Percentiles rank a stretch among this genome's conserved stretches.
phyloP scores from a whole-genome alignment of 129 eudicot species.

The Erigeron canadensis region DNA sequence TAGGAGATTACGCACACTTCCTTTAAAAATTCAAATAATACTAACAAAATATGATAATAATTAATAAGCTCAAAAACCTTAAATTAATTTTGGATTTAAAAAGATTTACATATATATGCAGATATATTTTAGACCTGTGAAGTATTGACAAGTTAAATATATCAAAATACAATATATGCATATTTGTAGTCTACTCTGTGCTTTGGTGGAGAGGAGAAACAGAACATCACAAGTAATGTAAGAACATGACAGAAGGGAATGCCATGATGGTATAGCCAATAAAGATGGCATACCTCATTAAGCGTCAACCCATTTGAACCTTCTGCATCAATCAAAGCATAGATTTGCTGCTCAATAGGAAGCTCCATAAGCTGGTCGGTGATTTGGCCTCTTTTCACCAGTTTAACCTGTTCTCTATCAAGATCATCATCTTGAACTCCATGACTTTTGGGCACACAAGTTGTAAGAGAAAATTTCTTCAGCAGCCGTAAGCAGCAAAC shows the following conservation, averaged over 20 bases:
- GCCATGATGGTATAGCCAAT: slow-evolving; percentile 10
- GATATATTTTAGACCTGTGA: background rate
- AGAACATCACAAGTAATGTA: too few relatives aligned
- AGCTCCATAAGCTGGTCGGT: slow-evolving; percentile 85
- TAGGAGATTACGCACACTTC: background rate
- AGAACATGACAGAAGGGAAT: background rate
- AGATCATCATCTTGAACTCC: slow-evolving; percentile 49
- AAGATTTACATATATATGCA: background rate
- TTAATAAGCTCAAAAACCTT: background rate
- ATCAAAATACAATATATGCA: background rate
- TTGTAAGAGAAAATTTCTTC: slow-evolving; percentile 64
- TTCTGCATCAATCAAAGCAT: slow-evolving; percentile 80
- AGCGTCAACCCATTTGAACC: slow-evolving; percentile 81
- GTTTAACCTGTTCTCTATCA: slow-evolving; percentile 43
- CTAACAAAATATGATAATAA: background rate
- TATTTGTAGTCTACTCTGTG: background rate
- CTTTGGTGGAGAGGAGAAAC: background rate
- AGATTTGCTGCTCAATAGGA: slow-evolving; percentile 84
- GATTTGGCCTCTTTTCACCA: slow-evolving; percentile 57
- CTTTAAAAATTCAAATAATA: background rate
- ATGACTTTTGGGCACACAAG: background rate
- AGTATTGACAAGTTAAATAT: background rate
- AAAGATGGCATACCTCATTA: slow-evolving; percentile 47
- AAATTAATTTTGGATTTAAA: background rate
- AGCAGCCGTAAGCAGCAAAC: slow-evolving; percentile 73